phyloP scores from a whole-genome alignment of 2,329 filamentous ascomycete species.

The Rasamsonia emersonii region DNA sequence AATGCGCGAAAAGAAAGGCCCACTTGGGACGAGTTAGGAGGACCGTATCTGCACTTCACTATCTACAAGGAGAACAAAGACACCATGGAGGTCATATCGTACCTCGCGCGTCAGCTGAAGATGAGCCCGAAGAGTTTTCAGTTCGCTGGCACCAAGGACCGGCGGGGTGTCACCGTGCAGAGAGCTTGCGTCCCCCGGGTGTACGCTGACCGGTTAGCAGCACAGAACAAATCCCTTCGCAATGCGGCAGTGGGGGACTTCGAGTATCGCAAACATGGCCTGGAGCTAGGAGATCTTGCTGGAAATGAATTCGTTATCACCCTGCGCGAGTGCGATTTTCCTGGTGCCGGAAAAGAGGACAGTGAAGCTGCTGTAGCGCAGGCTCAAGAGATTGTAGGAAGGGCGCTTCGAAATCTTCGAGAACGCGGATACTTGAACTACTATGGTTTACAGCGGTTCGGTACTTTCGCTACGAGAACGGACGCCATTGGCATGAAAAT shows the following conservation, averaged over 20 bases:
- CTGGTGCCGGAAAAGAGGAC: slow-evolving; percentile 29
- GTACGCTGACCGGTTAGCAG: slow-evolving; percentile 54
- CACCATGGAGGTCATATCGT: slow-evolving; percentile 81
- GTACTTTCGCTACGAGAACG: slow-evolving; percentile 76
- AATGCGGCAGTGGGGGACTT: slow-evolving; percentile 68
- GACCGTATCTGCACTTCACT: slow-evolving; percentile 80
- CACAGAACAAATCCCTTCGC: slow-evolving; percentile 53
- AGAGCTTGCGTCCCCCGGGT: slow-evolving; percentile 61
- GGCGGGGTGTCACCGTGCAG: slow-evolving; percentile 77
- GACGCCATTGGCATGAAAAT: slow-evolving; percentile 79
- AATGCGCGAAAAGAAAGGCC: slow-evolving; percentile 35
- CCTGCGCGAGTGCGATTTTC: slow-evolving; percentile 71
- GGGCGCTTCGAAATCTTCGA: slow-evolving; percentile 58
- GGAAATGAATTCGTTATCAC: slow-evolving; percentile 94
- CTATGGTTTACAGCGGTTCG: slow-evolving; percentile 94
- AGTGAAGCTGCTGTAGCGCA: slow-evolving; percentile 40
- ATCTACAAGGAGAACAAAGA: slow-evolving; percentile 96
- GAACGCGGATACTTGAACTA: slow-evolving; percentile 90
- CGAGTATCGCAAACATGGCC: slow-evolving; percentile 59
- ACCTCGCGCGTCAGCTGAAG: slow-evolving; percentile 65
- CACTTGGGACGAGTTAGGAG: slow-evolving; percentile 59
- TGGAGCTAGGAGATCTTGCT: slow-evolving; percentile 72
- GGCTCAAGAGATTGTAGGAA: slow-evolving; percentile 40
- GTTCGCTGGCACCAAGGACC: slow-evolving; percentile 87
- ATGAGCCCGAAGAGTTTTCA: slow-evolving; percentile 60